A percentile compares a stretch with the other conserved stretches of the same genome.
These are phyloP conservation scores for Pythium rishiriense DNA, from an alignment of 352 stramenopile species.

Conservation along the genomic window DNA sequence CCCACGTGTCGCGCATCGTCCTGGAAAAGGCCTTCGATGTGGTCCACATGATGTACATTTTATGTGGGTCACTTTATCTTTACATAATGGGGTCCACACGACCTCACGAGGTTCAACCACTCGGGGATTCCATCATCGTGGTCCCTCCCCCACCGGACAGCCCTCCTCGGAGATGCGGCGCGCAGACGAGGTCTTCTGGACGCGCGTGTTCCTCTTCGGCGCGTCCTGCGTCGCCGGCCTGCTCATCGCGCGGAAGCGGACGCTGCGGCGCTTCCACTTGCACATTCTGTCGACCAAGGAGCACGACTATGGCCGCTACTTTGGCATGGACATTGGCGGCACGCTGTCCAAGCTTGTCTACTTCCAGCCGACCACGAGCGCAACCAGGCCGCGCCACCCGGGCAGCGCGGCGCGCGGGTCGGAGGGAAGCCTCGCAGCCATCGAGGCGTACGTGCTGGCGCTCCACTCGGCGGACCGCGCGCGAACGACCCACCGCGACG, in stretches of 20 bases:
- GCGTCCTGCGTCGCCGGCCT: conserved; percentile 68
- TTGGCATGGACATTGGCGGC: conserved; percentile 93
- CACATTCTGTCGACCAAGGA: conserved; percentile 70
- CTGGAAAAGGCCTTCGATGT: neutral
- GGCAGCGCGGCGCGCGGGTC: conserved; percentile 29
- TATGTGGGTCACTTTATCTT: neutral
- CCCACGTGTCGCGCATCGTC: neutral
- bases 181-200: conserved; percentile 57
- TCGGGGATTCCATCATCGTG: too few relatives aligned
- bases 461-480: conserved; percentile 40
- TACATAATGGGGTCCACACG: neutral
- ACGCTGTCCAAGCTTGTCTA: conserved; percentile 94
- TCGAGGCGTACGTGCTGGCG: conserved; percentile 55
- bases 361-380: conserved; percentile 74
- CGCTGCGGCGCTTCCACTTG: conserved; percentile 67
- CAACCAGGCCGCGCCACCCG: conserved; percentile 25
- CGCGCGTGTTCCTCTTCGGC: conserved; percentile 69
- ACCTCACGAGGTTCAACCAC: neutral
- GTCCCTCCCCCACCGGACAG: too few relatives aligned
- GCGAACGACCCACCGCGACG: conserved; percentile 46
- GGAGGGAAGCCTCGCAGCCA: conserved; percentile 50
- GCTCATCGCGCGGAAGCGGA: conserved; percentile 64
- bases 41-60: neutral
- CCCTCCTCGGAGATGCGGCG: conserved; percentile 9
- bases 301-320: conserved; percentile 70